Base-by-base conservation (phyloP, 2,329 filamentous ascomycete species). In the Botryotinia globosa region DNA sequence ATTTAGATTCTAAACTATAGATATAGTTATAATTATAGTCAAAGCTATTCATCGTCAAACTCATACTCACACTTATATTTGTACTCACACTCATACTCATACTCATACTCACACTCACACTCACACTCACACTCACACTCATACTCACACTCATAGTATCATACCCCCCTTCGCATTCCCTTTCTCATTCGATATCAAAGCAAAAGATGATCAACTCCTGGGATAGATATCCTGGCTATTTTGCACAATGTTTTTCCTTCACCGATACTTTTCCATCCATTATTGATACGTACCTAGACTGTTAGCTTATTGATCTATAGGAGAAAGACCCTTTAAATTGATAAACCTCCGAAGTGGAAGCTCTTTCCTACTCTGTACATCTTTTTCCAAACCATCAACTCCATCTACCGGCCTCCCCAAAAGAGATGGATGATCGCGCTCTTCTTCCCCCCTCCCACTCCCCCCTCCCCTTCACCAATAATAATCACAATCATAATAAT, bases 371-470 rank as follows among this genome's bases (percentile, higher is more conserved):
- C n/a, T n/a, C n/a, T n/a, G n/a, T n/a, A 14, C 8, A 25, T 39
- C 32, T n/a, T 16, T 16, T 39, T 59, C 22, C 22, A 51, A n/a
- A 7, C 51, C 22, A 37, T 61, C 32, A 22, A 61, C 34, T 61
- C 58, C 20, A 61, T 37, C 58, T 61, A 61, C 58, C 58, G 58
- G 58, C 58, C 58, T 61, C 58, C 58, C 18, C 56, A 59, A 34
- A 37, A 37, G 32, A 59, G 56, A 37, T 34, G 12, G 45, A 25
- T 48, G 34, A 61, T 37, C 58, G 58, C 58, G 56, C 56, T 32
- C 56, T 32, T 48, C 48, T 16, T n/a, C 12, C 25, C 4, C 22
- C 10, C 22, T 14, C 22, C 48, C 22, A 14, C 39, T 6, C 12
- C 48, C 25, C 22, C 10, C 22, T 14, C 22, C 48, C 22, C 14